Conservation (phyloP, 1,284 basidiomycete genomes). For the Sporisorium sorghi region DNA sequence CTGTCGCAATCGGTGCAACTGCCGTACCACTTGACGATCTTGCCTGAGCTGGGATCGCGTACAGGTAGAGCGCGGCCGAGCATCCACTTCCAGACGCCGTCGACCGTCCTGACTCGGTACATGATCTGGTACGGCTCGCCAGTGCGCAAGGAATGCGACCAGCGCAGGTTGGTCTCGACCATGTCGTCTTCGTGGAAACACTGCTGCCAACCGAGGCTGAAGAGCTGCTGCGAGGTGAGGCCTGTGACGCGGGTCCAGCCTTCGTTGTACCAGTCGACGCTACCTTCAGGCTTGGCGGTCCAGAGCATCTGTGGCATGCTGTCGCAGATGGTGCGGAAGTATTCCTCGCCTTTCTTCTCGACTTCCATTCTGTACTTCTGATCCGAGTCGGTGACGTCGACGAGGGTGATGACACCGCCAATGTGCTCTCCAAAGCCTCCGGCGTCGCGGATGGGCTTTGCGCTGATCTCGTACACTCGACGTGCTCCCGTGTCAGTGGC, state of each 20-base stretch:
- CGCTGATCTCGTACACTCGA: conserved; percentile 49
- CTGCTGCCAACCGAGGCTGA: conserved; percentile 68
- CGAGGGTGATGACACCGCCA: conserved; percentile 57
- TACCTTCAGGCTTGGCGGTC: conserved; percentile 66
- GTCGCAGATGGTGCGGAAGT: conserved; percentile 63
- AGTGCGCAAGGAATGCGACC: conserved; percentile 68
- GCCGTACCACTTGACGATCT: conserved; percentile 69
- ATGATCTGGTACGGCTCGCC: conserved; percentile 69
- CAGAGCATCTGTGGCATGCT: conserved; percentile 68
- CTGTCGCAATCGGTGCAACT: conserved; percentile 66
- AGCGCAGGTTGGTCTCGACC: conserved; percentile 58
- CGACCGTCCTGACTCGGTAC: conserved; percentile 64
- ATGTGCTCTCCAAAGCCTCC: conserved; percentile 62
- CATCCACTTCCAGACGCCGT: conserved; percentile 66
- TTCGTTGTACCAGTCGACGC: conserved; percentile 62
- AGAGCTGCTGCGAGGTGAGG: conserved; percentile 47
- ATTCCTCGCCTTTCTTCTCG: conserved; percentile 56
- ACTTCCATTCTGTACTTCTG: conserved; percentile 33
- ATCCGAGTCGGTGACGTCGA: conserved; percentile 55
- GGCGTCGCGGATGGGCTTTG: conserved; percentile 57
- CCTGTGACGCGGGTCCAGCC: conserved; percentile 69
- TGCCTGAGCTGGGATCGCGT: conserved; percentile 53
- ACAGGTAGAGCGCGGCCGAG: conserved; percentile 66
- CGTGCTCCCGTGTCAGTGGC: conserved; percentile 48
- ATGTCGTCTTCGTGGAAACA: conserved; percentile 69